Conservation (phyloP, 2,329 filamentous ascomycete genomes). For the Scolecobasidium constrictum region DNA sequence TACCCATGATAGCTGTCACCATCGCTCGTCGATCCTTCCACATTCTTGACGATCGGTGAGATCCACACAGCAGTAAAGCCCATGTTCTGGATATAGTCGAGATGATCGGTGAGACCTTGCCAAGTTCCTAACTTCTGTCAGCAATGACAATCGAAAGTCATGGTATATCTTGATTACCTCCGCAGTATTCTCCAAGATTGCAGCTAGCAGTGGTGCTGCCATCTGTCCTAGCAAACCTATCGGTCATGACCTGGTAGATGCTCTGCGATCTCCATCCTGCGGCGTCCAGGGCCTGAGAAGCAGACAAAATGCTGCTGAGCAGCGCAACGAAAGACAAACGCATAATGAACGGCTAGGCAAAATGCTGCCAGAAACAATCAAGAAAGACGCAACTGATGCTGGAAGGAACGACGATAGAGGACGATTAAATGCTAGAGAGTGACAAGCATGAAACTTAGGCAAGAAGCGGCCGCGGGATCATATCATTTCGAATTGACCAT, state of each 20-base stretch:
- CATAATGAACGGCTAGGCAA: too few relatives aligned
- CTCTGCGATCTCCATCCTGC: constrained; percentile 26
- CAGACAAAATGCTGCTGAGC: too few relatives aligned
- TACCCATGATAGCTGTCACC: constrained; percentile 39
- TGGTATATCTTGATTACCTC: constrained; percentile 28
- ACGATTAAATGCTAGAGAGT: too few relatives aligned
- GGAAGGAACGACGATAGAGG: too few relatives aligned
- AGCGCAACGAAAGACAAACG: too few relatives aligned
- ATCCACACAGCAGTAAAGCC: constrained; percentile 46
- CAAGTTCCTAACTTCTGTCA: constrained; percentile 55
- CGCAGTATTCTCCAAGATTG: constrained; percentile 23
- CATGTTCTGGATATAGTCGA: constrained; percentile 54
- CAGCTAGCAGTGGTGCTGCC: background rate
- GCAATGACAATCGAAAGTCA: constrained; percentile 23
- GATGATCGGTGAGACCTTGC: constrained; percentile 44
- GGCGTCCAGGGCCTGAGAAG: too few relatives aligned
- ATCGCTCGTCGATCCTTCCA: constrained; percentile 28
- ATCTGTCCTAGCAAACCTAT: constrained; percentile 16
- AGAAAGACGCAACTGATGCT: too few relatives aligned
- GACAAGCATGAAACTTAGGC: too few relatives aligned
- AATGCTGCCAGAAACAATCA: too few relatives aligned
- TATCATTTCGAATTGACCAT: too few relatives aligned
- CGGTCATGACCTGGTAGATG: constrained; percentile 33
- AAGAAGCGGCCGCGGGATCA: too few relatives aligned
- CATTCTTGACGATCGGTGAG: constrained; percentile 33